Evolutionary conservation across 2,329 filamentous ascomycete species (phyloP).

Genomic region (Verticillium albo-atrum): DNA sequence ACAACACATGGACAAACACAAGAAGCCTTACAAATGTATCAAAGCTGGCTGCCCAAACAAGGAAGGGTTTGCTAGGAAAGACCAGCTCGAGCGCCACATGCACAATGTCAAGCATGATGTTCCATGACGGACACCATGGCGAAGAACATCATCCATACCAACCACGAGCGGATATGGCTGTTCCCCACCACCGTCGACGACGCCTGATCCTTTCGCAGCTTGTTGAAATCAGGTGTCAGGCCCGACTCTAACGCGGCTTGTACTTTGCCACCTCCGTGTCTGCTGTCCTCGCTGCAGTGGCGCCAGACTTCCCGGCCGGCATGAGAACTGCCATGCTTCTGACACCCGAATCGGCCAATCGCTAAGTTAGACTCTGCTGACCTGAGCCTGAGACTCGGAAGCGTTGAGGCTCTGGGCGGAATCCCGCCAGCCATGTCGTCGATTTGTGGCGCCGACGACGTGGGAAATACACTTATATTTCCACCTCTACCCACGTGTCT

Average conservation of each 20-base stretch:
- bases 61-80: conserved; percentile 34
- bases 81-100: conserved; percentile 36
- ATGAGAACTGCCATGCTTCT: neutral
- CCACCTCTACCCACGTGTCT: neutral
- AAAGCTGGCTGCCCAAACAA: conserved; percentile 35
- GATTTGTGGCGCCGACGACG: neutral
- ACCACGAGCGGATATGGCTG: neutral
- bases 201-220: neutral
- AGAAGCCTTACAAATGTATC: conserved; percentile 35
- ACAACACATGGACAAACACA: conserved; percentile 38
- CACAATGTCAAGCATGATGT: conserved; percentile 30
- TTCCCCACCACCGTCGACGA: no score
- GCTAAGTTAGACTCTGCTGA: neutral
- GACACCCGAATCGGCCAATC: neutral
- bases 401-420: neutral
- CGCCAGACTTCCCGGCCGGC: neutral
- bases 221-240: neutral
- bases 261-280: neutral
- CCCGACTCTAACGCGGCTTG: neutral
- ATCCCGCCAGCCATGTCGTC: neutral
- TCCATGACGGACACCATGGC: neutral
- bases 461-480: neutral
- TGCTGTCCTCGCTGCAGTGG: neutral
- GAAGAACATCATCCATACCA: neutral
- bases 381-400: neutral